A percentile compares a stretch with the other conserved stretches of the same genome.
These are phyloP conservation scores for Endocalyx cinctus DNA, from an alignment of 2,329 filamentous ascomycete genomes.

Conservation along the genomic window DNA sequence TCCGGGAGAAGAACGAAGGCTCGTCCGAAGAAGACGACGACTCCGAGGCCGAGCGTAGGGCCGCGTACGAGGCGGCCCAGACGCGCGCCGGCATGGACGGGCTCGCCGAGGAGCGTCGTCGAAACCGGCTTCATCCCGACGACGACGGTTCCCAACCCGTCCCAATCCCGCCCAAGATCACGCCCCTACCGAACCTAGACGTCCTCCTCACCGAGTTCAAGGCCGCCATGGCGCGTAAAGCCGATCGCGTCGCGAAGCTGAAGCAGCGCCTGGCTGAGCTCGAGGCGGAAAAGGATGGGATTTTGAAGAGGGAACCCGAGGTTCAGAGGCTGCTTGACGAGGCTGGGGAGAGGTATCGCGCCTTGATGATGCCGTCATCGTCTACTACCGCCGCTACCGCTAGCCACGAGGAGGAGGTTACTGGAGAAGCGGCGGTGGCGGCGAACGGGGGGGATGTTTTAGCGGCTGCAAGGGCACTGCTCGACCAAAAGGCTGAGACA, in stretches of 20 bases:
- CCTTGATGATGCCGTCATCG: constrained; percentile 17
- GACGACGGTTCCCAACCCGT: constrained; percentile 40
- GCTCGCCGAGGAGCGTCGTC: constrained; percentile 43
- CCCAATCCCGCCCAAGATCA: constrained; percentile 71
- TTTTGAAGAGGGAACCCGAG: constrained; percentile 67
- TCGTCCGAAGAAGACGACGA: constrained; percentile 48
- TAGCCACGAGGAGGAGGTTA: background rate
- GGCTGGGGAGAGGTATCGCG: constrained; percentile 67
- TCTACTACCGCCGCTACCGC: constrained; percentile 2
- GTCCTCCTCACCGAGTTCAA: constrained; percentile 63
- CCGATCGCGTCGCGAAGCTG: constrained; percentile 46
- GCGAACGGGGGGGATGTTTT: constrained; percentile 7
- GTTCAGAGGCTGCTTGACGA: constrained; percentile 78
- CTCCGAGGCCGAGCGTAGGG: constrained; percentile 64
- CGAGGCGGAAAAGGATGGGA: constrained; percentile 55
- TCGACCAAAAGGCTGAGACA: constrained; percentile 17
- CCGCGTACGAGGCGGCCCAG: constrained; percentile 83
- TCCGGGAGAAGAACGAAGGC: constrained; percentile 70
- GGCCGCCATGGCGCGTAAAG: constrained; percentile 57
- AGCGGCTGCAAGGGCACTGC: constrained; percentile 20
- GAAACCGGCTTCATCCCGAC: constrained; percentile 32
- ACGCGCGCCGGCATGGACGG: constrained; percentile 83
- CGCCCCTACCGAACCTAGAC: constrained; percentile 69
- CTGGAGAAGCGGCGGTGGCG: constrained; percentile 1
- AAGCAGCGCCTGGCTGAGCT: constrained; percentile 54